Percentiles rank a stretch among this genome's conserved stretches.
phyloP scores from a whole-genome alignment of 768 basidiomycete species.

The Gymnopilus dilepis region DNA sequence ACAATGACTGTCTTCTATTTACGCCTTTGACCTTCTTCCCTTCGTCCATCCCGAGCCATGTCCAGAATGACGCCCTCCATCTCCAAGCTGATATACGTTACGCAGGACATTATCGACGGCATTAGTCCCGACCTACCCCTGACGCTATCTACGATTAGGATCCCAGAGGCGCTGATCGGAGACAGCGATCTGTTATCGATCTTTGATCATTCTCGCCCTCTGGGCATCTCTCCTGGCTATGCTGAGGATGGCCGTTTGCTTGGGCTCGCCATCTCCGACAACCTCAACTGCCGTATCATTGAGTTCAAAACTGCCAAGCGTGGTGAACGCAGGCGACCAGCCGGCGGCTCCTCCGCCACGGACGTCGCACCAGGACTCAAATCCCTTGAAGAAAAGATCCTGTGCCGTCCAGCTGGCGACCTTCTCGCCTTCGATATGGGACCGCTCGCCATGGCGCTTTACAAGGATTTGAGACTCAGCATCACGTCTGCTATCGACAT shows the following conservation, averaged over 20 bases:
- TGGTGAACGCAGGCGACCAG: conserved; percentile 18
- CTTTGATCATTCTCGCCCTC: conserved; percentile 41
- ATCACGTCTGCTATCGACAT: conserved; percentile 61
- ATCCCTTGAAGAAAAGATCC: conserved; percentile 44
- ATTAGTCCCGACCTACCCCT: conserved; percentile 26
- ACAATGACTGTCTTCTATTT: conserved; percentile 11
- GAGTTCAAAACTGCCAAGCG: conserved; percentile 33
- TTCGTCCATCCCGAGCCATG: not conserved
- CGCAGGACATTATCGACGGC: conserved; percentile 37
- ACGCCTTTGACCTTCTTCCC: conserved; percentile 5
- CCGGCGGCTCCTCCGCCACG: conserved; percentile 17
- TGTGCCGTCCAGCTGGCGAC: conserved; percentile 49
- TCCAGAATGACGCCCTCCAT: not conserved
- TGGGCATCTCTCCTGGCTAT: conserved; percentile 61
- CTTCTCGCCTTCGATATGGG: conserved; percentile 62
- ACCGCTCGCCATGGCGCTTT: conserved; percentile 54
- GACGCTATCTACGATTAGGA: conserved; percentile 27
- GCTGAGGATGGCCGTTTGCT: conserved; percentile 44
- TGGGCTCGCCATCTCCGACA: conserved; percentile 52
- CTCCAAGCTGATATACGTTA: not conserved
- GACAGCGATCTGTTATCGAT: conserved; percentile 28
- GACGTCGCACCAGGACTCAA: conserved; percentile 30
- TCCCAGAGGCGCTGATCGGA: conserved; percentile 32
- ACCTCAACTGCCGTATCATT: conserved; percentile 39
- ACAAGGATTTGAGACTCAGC: conserved; percentile 44